phyloP scores from a whole-genome alignment of 495 filamentous ascomycete species.

The Podospora pseudopauciseta region DNA sequence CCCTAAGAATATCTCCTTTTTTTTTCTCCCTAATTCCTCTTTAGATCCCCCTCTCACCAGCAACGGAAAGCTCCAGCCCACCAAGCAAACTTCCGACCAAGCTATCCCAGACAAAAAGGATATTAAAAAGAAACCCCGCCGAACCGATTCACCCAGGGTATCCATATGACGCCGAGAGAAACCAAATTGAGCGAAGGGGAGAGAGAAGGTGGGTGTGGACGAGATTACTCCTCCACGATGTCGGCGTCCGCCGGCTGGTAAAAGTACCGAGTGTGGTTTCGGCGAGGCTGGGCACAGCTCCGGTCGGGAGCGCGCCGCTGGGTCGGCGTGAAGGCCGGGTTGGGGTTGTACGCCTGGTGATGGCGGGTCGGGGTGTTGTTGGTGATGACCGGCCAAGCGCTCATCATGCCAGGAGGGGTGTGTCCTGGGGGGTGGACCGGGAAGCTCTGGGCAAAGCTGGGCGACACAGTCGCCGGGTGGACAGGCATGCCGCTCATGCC shows the following conservation, averaged over 20 bases:
- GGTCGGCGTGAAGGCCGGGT: background rate
- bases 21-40: too few species aligned
- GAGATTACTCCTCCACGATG: background rate
- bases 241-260: background rate
- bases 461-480: background rate
- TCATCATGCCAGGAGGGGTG: background rate
- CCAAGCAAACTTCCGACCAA: background rate
- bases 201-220: background rate
- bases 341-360: background rate
- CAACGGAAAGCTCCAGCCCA: background rate
- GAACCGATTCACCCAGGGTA: background rate
- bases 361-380: background rate
- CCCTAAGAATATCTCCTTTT: too few species aligned
- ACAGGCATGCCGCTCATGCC: background rate
- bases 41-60: background rate
- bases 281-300: background rate
- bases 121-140: background rate
- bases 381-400: background rate
- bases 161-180: background rate
- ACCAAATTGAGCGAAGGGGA: background rate
- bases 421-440: background rate
- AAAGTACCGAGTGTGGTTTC: background rate
- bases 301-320: background rate
- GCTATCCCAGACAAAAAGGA: background rate
- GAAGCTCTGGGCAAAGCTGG: background rate